phyloP scores from a whole-genome alignment of 495 filamentous ascomycete species.

The Hypomontagnella monticulosa region DNA sequence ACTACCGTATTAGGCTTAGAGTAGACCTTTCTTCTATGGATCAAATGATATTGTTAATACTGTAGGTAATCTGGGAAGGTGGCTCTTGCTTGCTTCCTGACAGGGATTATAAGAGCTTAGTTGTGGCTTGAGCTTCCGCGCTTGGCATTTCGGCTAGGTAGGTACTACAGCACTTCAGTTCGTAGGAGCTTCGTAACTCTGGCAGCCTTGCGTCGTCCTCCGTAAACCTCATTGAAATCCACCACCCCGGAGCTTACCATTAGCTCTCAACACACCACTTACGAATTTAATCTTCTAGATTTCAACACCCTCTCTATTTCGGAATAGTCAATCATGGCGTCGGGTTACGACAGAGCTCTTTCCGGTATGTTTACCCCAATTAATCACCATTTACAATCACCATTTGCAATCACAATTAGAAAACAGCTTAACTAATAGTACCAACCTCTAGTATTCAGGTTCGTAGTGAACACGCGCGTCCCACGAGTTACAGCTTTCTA shows the following conservation, averaged over 20 bases:
- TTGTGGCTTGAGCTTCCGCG: constrained; percentile 24
- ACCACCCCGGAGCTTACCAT: constrained; percentile 20
- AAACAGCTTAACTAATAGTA: constrained; percentile 50
- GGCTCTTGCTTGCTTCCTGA: no score
- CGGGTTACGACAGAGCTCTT: constrained; percentile 93
- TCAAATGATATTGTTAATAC: no score
- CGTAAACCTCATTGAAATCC: constrained; percentile 27
- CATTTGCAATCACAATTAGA: constrained; percentile 8
- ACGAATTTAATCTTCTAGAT: constrained; percentile 14
- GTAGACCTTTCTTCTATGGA: no score
- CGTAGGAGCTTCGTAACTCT: constrained; percentile 46
- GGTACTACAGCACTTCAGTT: background rate
- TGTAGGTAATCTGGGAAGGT: no score
- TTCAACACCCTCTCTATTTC: constrained; percentile 15
- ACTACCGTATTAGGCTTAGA: no score
- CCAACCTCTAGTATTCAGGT: constrained; percentile 69
- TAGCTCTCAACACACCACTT: constrained; percentile 21
- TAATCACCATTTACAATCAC: background rate
- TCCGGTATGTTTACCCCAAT: constrained; percentile 71
- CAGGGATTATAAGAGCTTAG: constrained; percentile 8
- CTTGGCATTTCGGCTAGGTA: constrained; percentile 16
- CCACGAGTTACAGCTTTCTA: constrained; percentile 40
- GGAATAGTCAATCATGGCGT: constrained; percentile 67
- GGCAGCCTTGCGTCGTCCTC: constrained; percentile 43
- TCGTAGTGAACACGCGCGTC: constrained; percentile 52